Evolutionary conservation across 2,329 filamentous ascomycete species (phyloP), one percentile per base, ranked within the genome.

Genomic region (Xylaria sp.): DNA sequence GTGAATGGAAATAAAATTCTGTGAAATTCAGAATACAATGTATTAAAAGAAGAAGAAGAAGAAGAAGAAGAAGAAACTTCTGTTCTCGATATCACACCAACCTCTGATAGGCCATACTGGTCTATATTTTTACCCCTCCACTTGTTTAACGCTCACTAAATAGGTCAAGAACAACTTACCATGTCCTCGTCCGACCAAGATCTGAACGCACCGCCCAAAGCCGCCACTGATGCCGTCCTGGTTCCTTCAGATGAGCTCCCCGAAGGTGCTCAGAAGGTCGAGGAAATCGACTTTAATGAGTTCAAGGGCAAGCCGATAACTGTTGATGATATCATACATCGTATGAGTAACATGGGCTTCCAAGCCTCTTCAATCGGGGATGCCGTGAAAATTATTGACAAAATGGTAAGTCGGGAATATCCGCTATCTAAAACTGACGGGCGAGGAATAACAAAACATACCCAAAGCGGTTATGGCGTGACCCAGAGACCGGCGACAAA

Each of bases 271-370:
- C 87, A 89, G 69, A 86, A 92, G 74, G 94, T 99, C 37, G 87
- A 91, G 74, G 95, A 97, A 71, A 86, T 98, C 65, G 94, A 99
- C 75, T 99, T 98, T 79, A 90, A 97, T 80, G 84, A 90, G 55
- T 87, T 93, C 77, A 88, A 87, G 62, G 84, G 87, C 38, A 84
- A 85, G 59, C 86, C 89, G 65, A 90, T 97, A 73, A 96, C 93
- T 0, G 94, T 92, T 55, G 90, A 93, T 35, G 92, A 97, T 75
- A 83, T 99, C 67, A 85, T 95, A 23, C 82, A 88, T 58, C 89
- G 89, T 63, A 95, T 98, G 89, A 85, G 85, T 57, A 84, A 88
- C 77, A 97, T 96, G 90, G 95, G 91, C 15, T 93, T 93, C 71
- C 91, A 94, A 76, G 90, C 89, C 28, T 90, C 85, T 60, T 85